Percentiles rank a stretch among this genome's conserved stretches.
phyloP scores from a whole-genome alignment of 441 rosid species.

The Jatropha podagrica region DNA sequence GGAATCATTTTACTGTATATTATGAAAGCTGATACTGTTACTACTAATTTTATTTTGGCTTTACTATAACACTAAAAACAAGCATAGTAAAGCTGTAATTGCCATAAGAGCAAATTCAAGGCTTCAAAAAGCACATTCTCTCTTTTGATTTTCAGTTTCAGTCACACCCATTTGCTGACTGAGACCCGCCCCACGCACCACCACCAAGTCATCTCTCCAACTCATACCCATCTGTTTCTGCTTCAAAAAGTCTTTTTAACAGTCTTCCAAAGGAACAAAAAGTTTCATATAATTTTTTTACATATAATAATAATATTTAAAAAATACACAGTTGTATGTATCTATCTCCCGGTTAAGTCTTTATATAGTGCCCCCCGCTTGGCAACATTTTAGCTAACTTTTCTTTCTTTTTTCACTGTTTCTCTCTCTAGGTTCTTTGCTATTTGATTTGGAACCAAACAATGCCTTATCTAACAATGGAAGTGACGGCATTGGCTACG shows the following conservation, averaged over 20 bases:
- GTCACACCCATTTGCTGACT: constrained; percentile 19
- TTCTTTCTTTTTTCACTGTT: constrained; percentile 11
- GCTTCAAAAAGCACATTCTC: constrained; percentile 27
- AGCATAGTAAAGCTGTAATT: constrained; percentile 18
- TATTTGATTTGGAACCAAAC: constrained; percentile 21
- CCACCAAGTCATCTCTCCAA: constrained; percentile 23
- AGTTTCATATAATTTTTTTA: not conserved
- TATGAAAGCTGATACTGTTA: constrained; percentile 6
- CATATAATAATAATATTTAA: not conserved
- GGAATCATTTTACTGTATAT: not conserved
- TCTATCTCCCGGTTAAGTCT: not conserved
- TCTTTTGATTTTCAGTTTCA: constrained; percentile 33
- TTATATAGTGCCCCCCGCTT: constrained; percentile 32
- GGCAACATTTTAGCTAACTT: constrained; percentile 18
- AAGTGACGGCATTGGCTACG: constrained; percentile 44
- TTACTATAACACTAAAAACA: constrained; percentile 16
- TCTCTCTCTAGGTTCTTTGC: constrained; percentile 25
- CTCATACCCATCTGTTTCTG: constrained; percentile 29
- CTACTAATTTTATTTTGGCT: constrained; percentile 19
- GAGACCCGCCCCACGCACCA: too few species aligned
- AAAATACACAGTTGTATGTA: not conserved
- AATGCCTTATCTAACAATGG: constrained; percentile 35
- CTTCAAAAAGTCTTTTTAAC: constrained; percentile 12
- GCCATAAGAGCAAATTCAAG: constrained; percentile 18
- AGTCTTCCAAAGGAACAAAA: not conserved